Evolutionary conservation across 306 rosid species (phyloP).

Genomic region (Lagenaria siceraria): DNA sequence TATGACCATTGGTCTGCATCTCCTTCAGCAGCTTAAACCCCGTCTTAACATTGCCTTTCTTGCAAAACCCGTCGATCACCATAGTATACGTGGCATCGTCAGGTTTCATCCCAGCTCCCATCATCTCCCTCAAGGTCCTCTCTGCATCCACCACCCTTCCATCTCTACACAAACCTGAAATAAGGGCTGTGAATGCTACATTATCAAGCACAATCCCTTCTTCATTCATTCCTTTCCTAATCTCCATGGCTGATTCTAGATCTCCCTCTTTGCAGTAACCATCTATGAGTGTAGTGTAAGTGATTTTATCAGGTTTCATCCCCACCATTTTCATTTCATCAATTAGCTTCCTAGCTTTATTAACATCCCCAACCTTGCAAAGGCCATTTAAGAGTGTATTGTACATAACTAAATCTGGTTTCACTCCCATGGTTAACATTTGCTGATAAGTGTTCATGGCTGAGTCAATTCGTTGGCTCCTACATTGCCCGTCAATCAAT

Average conservation of each 20-base stretch:
- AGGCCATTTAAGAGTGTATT: slow-evolving; percentile 70
- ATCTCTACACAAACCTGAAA: slow-evolving; percentile 63
- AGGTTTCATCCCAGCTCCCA: slow-evolving; percentile 51
- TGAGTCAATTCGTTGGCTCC: slow-evolving; percentile 39
- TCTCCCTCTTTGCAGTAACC: slow-evolving; percentile 83
- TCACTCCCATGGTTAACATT: slow-evolving; percentile 44
- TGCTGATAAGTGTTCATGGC: slow-evolving; percentile 49
- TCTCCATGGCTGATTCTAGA: slow-evolving; percentile 47
- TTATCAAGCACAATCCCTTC: slow-evolving; percentile 49
- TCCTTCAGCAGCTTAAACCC: slow-evolving; percentile 68
- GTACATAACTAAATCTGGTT: slow-evolving; percentile 60
- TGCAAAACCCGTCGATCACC: slow-evolving; percentile 73
- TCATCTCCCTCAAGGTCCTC: slow-evolving; percentile 55
- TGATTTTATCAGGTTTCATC: slow-evolving; percentile 63
- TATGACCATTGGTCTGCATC: slow-evolving; percentile 49
- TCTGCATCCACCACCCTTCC: slow-evolving; percentile 54
- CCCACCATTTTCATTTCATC: slow-evolving; percentile 41
- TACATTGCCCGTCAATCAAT: slow-evolving; percentile 69
- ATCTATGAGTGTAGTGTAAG: slow-evolving; percentile 68
- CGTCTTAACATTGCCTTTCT: slow-evolving; percentile 52
- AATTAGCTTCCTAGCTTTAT: slow-evolving; percentile 48
- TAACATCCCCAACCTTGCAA: slow-evolving; percentile 60
- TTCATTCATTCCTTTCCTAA: slow-evolving; percentile 38
- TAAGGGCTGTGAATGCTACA: slow-evolving; percentile 64
- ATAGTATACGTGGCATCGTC: slow-evolving; percentile 61